Base-by-base conservation (phyloP, 768 basidiomycete genomes). In the Trametes sanguinea region DNA sequence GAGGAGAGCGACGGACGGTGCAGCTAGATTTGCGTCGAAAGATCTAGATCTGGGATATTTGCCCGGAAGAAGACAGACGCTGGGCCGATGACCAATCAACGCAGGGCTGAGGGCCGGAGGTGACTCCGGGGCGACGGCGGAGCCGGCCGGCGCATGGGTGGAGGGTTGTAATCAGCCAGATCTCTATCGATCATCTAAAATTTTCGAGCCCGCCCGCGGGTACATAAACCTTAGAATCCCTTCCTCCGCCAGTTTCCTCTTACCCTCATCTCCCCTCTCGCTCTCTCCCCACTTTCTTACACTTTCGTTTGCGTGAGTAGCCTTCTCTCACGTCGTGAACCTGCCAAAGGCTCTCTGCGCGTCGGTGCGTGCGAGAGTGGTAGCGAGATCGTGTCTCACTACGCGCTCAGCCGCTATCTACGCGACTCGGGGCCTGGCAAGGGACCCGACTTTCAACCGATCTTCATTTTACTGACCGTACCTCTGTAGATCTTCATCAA, bases 401-500 rank as follows among this genome's bases (percentile, higher is more conserved):
- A 45, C 59, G 63, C 63, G 63, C 59, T 52, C 59, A 60, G 46
- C 44, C 50, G 54, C 58, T 60, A 64, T 64, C 63, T 64, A 60
- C 51, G 54, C 63, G 63, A 48, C 54, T 45, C 33, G 39, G 40
- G 44, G 54, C 42, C 51, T 48, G n/a, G 48, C 51, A 32, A 52
- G 40, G 46, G 51, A 74, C 75, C 77, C 80, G 65, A 78, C 77
- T 76, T 37, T 61, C 58, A 44, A 51, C 10, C 40, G 52, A 54
- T 58, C 52, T 10, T 10, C 40, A 22, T 8, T 5, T 32, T 51
- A 14, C 61, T 63, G 42, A 63, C 65, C 62, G 55, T 17, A 35
- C 64, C 30, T 67, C 83, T 6, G 83, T 84, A 85, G 76, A 77
- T 77, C 64, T 60, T 60, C 64, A 59, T 64, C 55, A 75, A 87